Evolutionary conservation across 495 filamentous ascomycete species (phyloP), one percentile per base, ranked within the genome.

Genomic region (Halenospora varia): DNA sequence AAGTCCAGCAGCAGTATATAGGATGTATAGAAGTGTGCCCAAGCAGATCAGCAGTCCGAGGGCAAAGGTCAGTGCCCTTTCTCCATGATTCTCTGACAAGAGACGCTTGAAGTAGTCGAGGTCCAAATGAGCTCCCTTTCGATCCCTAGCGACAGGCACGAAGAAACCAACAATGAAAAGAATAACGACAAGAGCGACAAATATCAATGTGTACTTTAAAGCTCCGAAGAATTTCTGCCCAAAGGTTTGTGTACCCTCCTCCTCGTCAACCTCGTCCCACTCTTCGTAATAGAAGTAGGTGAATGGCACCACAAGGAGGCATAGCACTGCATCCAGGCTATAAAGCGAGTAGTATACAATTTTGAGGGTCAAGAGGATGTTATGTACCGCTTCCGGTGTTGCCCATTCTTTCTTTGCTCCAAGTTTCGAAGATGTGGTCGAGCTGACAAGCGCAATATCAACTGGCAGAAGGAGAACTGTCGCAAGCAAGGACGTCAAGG

Each of bases 201-300:
- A 97, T 47, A 79, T 85, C 25, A 93, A 71, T 15, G 94, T 96
- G 69, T 97, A 97, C 73, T 96, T 97, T 62, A 89, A 73, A 25
- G 94, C 90, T 10, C 84, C 83, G 85, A 85, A 91, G 56, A 96
- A 74, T 24, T 88, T 79, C 58, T 81, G 75, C 2, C 77, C 82
- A 48, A 84, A 60, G 4, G 85, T 86, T 67, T 90, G 86, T n/a
- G 78, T 81, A 13, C 89, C 88, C 22, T 88, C 80, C 56, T 95
- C 88, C 19, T 82, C 75, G 26, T 89, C 88, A 50, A 89, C 87
- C 73, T 96, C 87, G 64, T 93, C 89, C 64, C 95, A 94, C 71
- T 97, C 95, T 72, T 99, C 94, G 60, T 95, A 96, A 84, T 86
- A 96, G 72, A 99, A 99, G 73, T 97, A 99, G 11, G 91, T 86